Evolutionary conservation across 441 rosid species (phyloP), one percentile per base, ranked within the genome.

Genomic region (Arabidopsis hybrid): DNA sequence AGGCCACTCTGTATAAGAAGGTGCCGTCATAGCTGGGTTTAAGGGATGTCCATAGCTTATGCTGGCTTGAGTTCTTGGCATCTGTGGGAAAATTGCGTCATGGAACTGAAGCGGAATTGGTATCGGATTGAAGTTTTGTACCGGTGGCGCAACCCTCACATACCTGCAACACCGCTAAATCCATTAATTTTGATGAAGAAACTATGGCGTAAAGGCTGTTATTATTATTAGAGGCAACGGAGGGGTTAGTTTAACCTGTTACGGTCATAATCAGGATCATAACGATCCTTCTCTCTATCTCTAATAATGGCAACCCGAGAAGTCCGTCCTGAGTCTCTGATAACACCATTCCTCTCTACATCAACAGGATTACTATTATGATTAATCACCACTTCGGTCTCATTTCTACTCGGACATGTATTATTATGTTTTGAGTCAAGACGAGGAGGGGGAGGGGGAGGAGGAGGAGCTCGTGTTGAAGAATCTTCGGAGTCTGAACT

Each of bases 221-320:
- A 49, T 56, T 63, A 46, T 42, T 7, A 42, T 10, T 21, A 49
- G 40, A 49, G 49, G 32, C 8, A 18, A 55, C 39, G 38, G 7
- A 12, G 31, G 9, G 42, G 16, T 43, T 46, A 21, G 51, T 45
- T 60, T 73, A 91, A 93, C 99, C 97, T 91, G 59, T 91, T 95
- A 32, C 98, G 87, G 76, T 95, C 97, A 82, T 90, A 95, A 81
- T 95, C 98, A 60, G 99, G 99, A 80, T 93, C 99, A 57, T 81
- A 83, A 31, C 92, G 97, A 81, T 95, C 99, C 77, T 93, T 95
- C 86, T 91, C 98, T 75, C 91, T 87, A 75, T 95, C 97, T 78
- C 90, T 88, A 65, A 95, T 88, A 79, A 95, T 91, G 69, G 98
- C 97, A 62, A 95, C 93, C 50, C 94, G 90, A 65, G 91, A 87